Percentiles rank a stretch among this genome's conserved stretches.
phyloP scores from a whole-genome alignment of 495 filamentous ascomycete species.

The Cercophora samala region DNA sequence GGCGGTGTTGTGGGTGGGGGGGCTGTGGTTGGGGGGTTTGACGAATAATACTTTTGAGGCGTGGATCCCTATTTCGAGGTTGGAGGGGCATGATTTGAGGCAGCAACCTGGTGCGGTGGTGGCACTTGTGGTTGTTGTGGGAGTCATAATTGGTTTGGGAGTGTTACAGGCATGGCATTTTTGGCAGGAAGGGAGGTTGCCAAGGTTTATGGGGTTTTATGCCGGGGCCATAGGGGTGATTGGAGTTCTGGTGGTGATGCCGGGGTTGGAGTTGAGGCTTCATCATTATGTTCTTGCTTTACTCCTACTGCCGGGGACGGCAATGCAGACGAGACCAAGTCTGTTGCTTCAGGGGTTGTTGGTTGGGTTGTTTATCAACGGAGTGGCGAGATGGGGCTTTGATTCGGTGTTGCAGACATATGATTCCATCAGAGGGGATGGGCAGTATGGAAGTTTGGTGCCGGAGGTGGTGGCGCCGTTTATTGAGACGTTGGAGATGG shows the following conservation, averaged over 20 bases:
- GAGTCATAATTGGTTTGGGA: conserved; percentile 56
- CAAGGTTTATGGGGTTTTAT: conserved; percentile 72
- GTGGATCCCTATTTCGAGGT: conserved; percentile 74
- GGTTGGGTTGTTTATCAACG: conserved; percentile 87
- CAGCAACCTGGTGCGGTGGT: conserved; percentile 73
- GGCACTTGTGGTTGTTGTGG: conserved; percentile 65
- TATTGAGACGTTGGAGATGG: conserved; percentile 31
- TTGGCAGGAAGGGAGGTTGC: conserved; percentile 66
- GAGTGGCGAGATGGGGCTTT: conserved; percentile 90
- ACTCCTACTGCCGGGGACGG: conserved; percentile 75
- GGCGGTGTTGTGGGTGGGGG: conserved; percentile 64
- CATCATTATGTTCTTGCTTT: conserved; percentile 94
- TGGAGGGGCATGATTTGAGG: conserved; percentile 71
- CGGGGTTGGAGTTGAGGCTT: conserved; percentile 81
- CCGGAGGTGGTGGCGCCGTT: conserved; percentile 57
- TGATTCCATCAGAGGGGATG: conserved; percentile 63
- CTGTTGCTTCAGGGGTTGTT: conserved; percentile 82
- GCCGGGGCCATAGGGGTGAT: conserved; percentile 53
- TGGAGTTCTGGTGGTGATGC: conserved; percentile 64
- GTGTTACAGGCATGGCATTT: conserved; percentile 72
- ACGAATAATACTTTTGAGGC: conserved; percentile 77
- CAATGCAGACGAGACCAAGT: conserved; percentile 73
- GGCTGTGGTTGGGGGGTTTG: conserved; percentile 73
- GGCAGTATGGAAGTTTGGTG: conserved; percentile 63
- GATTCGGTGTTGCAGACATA: conserved; percentile 85